Conservation (phyloP, 139 green algal species). For the Chlamydomonas sphaeroides region DNA sequence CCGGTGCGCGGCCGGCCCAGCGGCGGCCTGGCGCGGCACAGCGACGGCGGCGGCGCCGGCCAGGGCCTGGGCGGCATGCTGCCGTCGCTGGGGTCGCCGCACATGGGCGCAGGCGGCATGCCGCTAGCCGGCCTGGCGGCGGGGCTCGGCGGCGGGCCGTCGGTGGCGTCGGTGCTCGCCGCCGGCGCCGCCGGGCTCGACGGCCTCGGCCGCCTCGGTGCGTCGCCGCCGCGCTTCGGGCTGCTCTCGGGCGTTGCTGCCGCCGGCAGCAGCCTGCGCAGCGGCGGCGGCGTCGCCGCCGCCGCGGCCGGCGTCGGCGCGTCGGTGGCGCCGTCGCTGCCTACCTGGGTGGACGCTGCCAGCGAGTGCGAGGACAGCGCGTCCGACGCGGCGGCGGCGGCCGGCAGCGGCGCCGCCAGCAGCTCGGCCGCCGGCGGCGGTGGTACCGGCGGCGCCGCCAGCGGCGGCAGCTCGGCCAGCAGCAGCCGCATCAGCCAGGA, state of each 20-base stretch:
- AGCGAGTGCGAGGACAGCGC: constrained; percentile 33
- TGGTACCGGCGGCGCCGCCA: neutral
- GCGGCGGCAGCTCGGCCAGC: neutral
- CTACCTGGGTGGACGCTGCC: constrained; percentile 24
- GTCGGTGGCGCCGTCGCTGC: constrained; percentile 3
- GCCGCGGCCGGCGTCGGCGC: neutral
- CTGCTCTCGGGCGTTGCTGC: neutral
- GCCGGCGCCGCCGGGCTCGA: neutral
- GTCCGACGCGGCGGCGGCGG: neutral
- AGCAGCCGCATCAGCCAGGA: constrained; percentile 26
- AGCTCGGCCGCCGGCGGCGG: neutral
- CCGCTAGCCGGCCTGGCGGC: too few species aligned
- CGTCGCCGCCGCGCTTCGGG: neutral
- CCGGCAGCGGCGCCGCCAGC: constrained; percentile 14
- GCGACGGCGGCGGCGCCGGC: constrained; percentile 10
- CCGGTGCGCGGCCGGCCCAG: constrained; percentile 2
- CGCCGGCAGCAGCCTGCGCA: neutral
- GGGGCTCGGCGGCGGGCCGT: too few species aligned
- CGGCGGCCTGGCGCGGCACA: neutral
- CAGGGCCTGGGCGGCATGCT: neutral
- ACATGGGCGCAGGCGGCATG: too few species aligned
- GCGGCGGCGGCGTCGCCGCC: neutral
- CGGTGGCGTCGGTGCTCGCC: too few species aligned
- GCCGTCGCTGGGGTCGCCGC: neutral
- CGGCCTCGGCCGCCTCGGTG: neutral